Evolutionary conservation across 306 rosid species (phyloP).

Genomic region (Carpinus fangiana): DNA sequence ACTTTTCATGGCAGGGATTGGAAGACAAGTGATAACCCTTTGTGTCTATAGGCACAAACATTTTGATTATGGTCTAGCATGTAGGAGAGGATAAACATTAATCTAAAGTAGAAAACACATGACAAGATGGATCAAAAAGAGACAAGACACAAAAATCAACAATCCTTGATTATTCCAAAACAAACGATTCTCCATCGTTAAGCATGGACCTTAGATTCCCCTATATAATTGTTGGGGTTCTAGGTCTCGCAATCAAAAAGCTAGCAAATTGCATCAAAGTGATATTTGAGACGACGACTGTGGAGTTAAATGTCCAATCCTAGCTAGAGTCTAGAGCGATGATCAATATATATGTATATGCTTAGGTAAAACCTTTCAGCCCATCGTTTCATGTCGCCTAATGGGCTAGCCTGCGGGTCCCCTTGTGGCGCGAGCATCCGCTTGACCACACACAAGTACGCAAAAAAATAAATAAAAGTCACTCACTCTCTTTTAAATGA

Average conservation of each 20-base stretch:
- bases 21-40: slow-evolving; percentile 44
- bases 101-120: slow-evolving; percentile 54
- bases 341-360: not conserved
- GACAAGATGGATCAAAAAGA: slow-evolving; percentile 57
- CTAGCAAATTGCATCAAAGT: slow-evolving; percentile 23
- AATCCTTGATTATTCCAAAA: not conserved
- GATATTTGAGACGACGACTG: slow-evolving; percentile 27
- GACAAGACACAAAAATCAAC: slow-evolving; percentile 23
- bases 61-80: slow-evolving; percentile 74
- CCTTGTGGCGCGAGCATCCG: slow-evolving; percentile 52
- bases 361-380: slow-evolving; percentile 70
- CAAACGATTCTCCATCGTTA: slow-evolving; percentile 37
- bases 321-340: slow-evolving; percentile 24
- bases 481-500: slow-evolving; percentile 60
- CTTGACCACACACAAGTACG: slow-evolving; percentile 65
- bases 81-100: slow-evolving; percentile 73
- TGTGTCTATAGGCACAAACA: slow-evolving; percentile 52
- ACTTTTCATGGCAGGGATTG: slow-evolving; percentile 72
- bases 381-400: slow-evolving; percentile 78
- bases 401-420: slow-evolving; percentile 53
- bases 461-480: slow-evolving; percentile 34
- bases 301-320: slow-evolving; percentile 69
- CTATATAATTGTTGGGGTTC: slow-evolving; percentile 25
- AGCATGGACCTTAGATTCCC: slow-evolving; percentile 46
- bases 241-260: slow-evolving; percentile 37